Base-by-base conservation (phyloP, 2,329 filamentous ascomycete genomes). In the Ilyonectria robusta region DNA sequence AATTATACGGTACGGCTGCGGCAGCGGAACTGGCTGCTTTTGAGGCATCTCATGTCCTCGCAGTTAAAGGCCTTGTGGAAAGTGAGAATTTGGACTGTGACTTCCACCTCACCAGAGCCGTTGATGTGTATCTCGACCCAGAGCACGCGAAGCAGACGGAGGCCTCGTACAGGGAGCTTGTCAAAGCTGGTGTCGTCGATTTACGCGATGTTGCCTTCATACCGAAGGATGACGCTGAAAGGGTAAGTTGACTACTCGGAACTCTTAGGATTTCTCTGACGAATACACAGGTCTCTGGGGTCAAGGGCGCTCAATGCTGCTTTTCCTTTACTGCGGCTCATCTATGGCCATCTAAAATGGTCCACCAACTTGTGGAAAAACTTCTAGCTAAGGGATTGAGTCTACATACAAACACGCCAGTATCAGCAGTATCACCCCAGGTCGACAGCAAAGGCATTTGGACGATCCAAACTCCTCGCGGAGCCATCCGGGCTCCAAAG, bases 401-500 rank as follows among this genome's bases (percentile, higher is more conserved):
- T 19, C 37, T 72, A 1, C 59, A 72, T 6, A 47, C 69, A 11
- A 51, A 69, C 35, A 72, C 70, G 0, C 68, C 68, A 17, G 70
- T 71, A n/a, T 37, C 37, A 6, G 57, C 63, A 1, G 59, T 72
- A 9, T 67, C 68, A 6, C 6, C 59, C 10, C 19, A 50, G 11
- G 40, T 17, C 4, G 62, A 64, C 6, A 35, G 9, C 3, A 15
- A 50, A 11, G 60, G 54, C 9, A 11, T n/a, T 1, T 69, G 63
- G 70, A 56, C 42, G 19, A 33, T 65, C 11, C 23, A 7, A 23
- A 61, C 68, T 17, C 44, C 19, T 15, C 31, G 62, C 8, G 91
- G 91, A 11, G 75, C 67, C 0, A 84, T 91, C 59, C 76, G 72
- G 10, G 83, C 91, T 1, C 82, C 81, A 29, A 85, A 84, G 37